Base-by-base conservation (phyloP, 139 green algal genomes). In the Diplosphaera chodatii region DNA sequence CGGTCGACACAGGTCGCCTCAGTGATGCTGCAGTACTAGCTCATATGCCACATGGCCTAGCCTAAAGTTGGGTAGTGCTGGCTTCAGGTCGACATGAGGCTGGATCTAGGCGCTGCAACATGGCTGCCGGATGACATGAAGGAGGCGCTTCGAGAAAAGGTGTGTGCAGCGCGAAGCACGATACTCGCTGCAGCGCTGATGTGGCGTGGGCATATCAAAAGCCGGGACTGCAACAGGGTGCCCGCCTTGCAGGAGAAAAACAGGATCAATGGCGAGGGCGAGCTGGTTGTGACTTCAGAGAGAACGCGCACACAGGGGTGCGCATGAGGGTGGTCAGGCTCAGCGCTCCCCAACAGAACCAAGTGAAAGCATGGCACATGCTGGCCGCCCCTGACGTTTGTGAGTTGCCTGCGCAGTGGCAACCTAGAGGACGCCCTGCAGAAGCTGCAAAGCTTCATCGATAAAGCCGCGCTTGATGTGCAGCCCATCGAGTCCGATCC, bases 211-310 rank as follows among this genome's bases (percentile, higher is more conserved):
- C n/a, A n/a, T n/a, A n/a, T n/a, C n/a, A n/a, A n/a, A n/a, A n/a
- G n/a, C n/a, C n/a, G n/a, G n/a, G n/a, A n/a, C n/a, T n/a, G n/a
- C n/a, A n/a, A n/a, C n/a, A n/a, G n/a, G n/a, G n/a, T n/a, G n/a
- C n/a, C n/a, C n/a, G n/a, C n/a, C n/a, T n/a, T n/a, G n/a, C 85
- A 97, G 90, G 91, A 98, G 78, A 94, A 91, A 77, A 97, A 96
- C 55, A 76, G 91, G 1, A 91, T 98, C 67, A 98, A 94, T 64
- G 96, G 91, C 55, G 93, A 98, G 6, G 92, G 89, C 1, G 86
- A 93, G 74, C 78, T 98, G 29, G 88, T 98, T 4, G 75, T 98
- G 2, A 91, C 88, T 4, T 97, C 91, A 0, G 89, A 90, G 25
- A 78, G 80, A 28, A 89, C 92, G 27, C 75, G 93, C 25, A 96